phyloP scores from a whole-genome alignment of 2,329 filamentous ascomycete species.

The Zymoseptoria ardabiliae region DNA sequence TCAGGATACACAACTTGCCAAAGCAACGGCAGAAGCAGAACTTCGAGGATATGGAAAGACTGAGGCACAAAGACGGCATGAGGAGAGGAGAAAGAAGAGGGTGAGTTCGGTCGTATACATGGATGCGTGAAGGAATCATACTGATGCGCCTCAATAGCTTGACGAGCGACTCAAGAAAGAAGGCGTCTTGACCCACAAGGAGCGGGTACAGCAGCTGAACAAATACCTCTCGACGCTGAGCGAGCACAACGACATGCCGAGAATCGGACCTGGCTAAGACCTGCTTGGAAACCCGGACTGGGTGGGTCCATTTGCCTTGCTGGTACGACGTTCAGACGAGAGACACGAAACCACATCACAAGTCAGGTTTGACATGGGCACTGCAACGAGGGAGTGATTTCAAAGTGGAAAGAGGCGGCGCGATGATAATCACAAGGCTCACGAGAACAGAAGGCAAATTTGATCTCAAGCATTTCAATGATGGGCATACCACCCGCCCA shows the following conservation, averaged over 20 bases:
- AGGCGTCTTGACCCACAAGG: constrained; percentile 91
- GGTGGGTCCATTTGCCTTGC: no score
- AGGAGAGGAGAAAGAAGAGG: constrained; percentile 73
- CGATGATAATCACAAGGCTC: no score
- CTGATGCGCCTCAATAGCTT: constrained; percentile 46
- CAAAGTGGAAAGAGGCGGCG: no score
- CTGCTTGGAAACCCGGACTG: background rate
- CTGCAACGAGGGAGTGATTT: no score
- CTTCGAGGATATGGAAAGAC: constrained; percentile 54
- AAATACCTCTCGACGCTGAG: constrained; percentile 84
- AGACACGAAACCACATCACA: no score
- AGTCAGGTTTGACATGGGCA: no score
- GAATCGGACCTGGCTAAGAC: constrained; percentile 50
- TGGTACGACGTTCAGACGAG: no score
- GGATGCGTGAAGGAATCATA: background rate
- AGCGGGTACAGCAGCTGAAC: constrained; percentile 87
- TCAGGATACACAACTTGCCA: constrained; percentile 1
- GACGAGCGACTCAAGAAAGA: constrained; percentile 75
- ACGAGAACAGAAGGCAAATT: no score
- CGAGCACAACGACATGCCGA: constrained; percentile 93
- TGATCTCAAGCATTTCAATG: no score
- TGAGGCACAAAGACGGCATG: constrained; percentile 71
- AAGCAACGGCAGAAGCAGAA: constrained; percentile 23
- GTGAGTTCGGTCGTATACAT: constrained; percentile 43
- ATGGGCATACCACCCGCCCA: no score